These are phyloP conservation scores for Monosporozyma solicola DNA, from an alignment of 805 yeast genomes.

Conservation along the genomic window DNA sequence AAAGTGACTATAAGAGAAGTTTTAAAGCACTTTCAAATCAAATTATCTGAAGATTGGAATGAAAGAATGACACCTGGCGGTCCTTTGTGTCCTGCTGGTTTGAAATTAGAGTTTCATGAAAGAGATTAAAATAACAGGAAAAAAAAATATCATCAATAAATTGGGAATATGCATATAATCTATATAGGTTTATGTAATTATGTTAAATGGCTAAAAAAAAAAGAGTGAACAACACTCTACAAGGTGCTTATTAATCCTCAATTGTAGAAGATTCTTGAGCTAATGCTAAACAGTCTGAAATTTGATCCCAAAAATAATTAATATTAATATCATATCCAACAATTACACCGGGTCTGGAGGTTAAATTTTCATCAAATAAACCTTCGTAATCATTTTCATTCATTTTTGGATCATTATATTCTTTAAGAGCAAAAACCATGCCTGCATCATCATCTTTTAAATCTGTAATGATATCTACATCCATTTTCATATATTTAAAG, in stretches of 20 bases:
- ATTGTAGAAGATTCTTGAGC: slow-evolving; percentile 30
- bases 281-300: slow-evolving; percentile 31
- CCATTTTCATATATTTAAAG: slow-evolving; percentile 17
- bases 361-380: slow-evolving; percentile 1
- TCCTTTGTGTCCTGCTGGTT: slow-evolving; percentile 41
- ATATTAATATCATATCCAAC: slow-evolving; percentile 36
- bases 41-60: slow-evolving; percentile 36
- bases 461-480: slow-evolving; percentile 20
- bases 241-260: slow-evolving; percentile 4
- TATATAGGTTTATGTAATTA: neutral
- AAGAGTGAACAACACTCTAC: neutral
- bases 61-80: slow-evolving; percentile 50
- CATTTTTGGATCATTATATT: slow-evolving; percentile 14
- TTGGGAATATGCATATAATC: neutral
- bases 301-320: slow-evolving; percentile 38
- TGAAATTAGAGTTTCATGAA: slow-evolving; percentile 23
- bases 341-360: slow-evolving; percentile 26
- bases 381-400: slow-evolving; percentile 1
- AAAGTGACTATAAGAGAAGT: slow-evolving; percentile 34
- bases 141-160: neutral
- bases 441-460: slow-evolving; percentile 47
- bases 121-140: neutral
- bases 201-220: neutral
- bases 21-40: slow-evolving; percentile 31
- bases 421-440: slow-evolving; percentile 38